A percentile compares a stretch with the other conserved stretches of the same genome.
Conservation (phyloP, 2,329 filamentous ascomycete genomes). For the Penicillium griseofulvum region DNA sequence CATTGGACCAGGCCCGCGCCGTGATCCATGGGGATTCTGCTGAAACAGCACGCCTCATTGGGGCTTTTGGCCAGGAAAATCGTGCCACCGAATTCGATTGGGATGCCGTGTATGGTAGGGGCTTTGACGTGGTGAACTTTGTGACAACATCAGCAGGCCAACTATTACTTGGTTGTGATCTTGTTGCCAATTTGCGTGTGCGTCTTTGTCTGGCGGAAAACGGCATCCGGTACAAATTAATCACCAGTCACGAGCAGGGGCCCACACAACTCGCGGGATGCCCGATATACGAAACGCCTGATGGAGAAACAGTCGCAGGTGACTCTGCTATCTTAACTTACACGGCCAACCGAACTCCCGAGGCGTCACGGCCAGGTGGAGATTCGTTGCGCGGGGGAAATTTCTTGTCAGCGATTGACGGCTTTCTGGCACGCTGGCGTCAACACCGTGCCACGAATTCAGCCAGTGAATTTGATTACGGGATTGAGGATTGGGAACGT, state of each 20-base stretch:
- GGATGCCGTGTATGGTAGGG: constrained; percentile 70
- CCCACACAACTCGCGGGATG: too few relatives aligned
- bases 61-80: constrained; percentile 83
- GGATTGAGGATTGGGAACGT: constrained; percentile 35
- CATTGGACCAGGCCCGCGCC: constrained; percentile 54
- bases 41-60: constrained; percentile 65
- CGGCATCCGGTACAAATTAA: constrained; percentile 36
- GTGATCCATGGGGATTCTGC: constrained; percentile 68
- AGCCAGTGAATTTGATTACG: constrained; percentile 10
- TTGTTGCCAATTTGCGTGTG: constrained; percentile 39
- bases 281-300: constrained; percentile 30
- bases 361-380: constrained; percentile 26
- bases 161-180: constrained; percentile 33
- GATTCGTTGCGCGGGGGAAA: constrained; percentile 29
- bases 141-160: constrained; percentile 36
- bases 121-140: constrained; percentile 71
- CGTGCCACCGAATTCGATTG: constrained; percentile 68
- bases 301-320: constrained; percentile 31
- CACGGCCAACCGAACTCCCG: constrained; percentile 25
- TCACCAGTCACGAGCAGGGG: background rate
- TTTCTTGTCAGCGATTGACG: constrained; percentile 29
- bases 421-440: constrained; percentile 32
- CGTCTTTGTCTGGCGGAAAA: constrained; percentile 40
- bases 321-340: constrained; percentile 33
- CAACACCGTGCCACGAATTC: constrained; percentile 14